These are phyloP conservation scores for Limnanthes douglasii DNA, from an alignment of 345 rosid genomes.

Conservation along the genomic window DNA sequence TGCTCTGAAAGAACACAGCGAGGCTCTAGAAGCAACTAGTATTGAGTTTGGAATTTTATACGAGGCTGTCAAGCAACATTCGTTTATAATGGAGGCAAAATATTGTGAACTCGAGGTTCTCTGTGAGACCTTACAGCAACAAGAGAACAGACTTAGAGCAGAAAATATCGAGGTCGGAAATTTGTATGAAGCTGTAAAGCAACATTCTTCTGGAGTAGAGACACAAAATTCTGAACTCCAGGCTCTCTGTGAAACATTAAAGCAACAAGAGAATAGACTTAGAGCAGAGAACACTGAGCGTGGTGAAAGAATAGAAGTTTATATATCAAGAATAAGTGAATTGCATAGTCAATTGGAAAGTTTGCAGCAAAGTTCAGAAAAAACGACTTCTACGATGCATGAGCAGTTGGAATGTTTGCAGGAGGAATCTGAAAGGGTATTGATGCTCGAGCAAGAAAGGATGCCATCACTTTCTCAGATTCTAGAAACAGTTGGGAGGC, in stretches of 20 bases:
- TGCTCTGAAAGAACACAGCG: conserved; percentile 27
- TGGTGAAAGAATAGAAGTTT: conserved; percentile 21
- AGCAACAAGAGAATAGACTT: conserved; percentile 22
- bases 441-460: conserved; percentile 39
- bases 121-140: conserved; percentile 25
- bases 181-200: conserved; percentile 47
- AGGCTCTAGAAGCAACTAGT: conserved; percentile 32
- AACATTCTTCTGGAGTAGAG: conserved; percentile 22
- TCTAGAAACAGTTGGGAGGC: conserved; percentile 40
- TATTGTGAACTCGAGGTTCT: conserved; percentile 31
- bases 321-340: conserved; percentile 20
- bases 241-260: conserved; percentile 26
- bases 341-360: conserved; percentile 48
- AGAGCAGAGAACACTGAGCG: conserved; percentile 39
- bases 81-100: conserved; percentile 20
- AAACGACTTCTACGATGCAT: conserved; percentile 21
- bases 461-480: conserved; percentile 23
- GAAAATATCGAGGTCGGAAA: conserved; percentile 37
- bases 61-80: conserved; percentile 45
- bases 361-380: conserved; percentile 29
- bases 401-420: conserved; percentile 37
- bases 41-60: conserved; percentile 45
- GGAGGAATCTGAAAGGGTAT: conserved; percentile 35
- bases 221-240: conserved; percentile 31
- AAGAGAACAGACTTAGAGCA: conserved; percentile 23